phyloP scores from a whole-genome alignment of 2,329 filamentous ascomycete genomes.

The Rhynchosporium agropyri region DNA sequence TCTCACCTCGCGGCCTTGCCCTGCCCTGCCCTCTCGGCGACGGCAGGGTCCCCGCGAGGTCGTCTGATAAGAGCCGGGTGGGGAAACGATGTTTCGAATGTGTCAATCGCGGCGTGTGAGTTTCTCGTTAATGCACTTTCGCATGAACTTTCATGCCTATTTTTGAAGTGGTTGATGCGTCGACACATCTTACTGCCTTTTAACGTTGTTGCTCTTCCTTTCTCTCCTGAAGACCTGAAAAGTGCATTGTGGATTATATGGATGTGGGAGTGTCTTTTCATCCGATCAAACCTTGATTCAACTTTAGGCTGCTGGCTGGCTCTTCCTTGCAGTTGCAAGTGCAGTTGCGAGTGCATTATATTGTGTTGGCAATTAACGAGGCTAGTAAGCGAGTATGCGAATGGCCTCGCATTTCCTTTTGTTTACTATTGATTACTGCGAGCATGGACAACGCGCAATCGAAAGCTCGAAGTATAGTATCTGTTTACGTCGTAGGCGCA shows the following conservation, averaged over 20 bases:
- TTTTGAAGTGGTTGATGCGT: conserved; percentile 29
- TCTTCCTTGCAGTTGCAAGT: conserved; percentile 10
- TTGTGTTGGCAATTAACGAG: not conserved
- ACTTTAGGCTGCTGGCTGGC: not conserved
- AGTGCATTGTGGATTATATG: conserved; percentile 14
- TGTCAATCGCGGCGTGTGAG: conserved; percentile 7
- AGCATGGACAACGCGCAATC: conserved; percentile 40
- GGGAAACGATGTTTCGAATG: conserved; percentile 25
- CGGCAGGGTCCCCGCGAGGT: conserved; percentile 28
- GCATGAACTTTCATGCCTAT: conserved; percentile 28
- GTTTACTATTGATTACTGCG: conserved; percentile 7
- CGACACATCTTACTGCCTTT: conserved; percentile 26
- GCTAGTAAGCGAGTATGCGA: not conserved
- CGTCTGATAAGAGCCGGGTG: conserved; percentile 28
- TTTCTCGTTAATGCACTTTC: conserved; percentile 13
- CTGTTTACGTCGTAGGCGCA: conserved; percentile 45
- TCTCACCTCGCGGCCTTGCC: not conserved
- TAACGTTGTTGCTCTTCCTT: conserved; percentile 2
- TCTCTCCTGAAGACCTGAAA: conserved; percentile 8
- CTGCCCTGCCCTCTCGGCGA: conserved; percentile 11
- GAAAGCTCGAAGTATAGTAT: conserved; percentile 45
- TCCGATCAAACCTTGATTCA: conserved; percentile 17
- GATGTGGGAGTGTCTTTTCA: not conserved
- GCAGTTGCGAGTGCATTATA: conserved; percentile 6
- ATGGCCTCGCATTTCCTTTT: conserved; percentile 11